A percentile compares a stretch with the other conserved stretches of the same genome.
Conservation (phyloP, 2,329 filamentous ascomycete species). For the Rugonectria rugulosa region DNA sequence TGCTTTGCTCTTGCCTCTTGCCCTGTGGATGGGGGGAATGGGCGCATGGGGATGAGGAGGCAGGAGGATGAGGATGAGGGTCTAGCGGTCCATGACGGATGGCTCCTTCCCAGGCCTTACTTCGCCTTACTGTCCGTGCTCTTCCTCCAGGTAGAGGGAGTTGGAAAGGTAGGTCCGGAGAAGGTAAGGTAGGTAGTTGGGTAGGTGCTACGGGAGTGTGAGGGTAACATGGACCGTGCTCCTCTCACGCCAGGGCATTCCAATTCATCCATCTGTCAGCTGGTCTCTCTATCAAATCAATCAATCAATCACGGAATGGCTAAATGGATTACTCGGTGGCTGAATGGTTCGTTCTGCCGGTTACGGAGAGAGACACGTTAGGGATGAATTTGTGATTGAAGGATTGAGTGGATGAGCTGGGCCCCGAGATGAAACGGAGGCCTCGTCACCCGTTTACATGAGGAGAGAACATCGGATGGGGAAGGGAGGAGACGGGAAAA, state of each 20-base stretch:
- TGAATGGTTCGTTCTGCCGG: conserved; percentile 9
- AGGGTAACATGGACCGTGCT: conserved; percentile 15
- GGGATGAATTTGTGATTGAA: not conserved
- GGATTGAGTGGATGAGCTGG: conserved; percentile 1
- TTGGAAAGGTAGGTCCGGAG: no score
- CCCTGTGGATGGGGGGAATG: no score
- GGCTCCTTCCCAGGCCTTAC: no score
- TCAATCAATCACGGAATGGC: conserved; percentile 9
- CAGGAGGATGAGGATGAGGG: no score
- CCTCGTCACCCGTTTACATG: conserved; percentile 1
- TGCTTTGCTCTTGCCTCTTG: no score
- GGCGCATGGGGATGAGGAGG: no score
- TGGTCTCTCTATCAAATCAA: no score
- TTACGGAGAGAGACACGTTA: not conserved
- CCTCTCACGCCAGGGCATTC: not conserved
- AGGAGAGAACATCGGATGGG: not conserved
- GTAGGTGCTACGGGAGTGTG: no score
- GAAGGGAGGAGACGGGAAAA: not conserved
- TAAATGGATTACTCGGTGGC: conserved; percentile 11
- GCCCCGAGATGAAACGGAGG: conserved; percentile 14
- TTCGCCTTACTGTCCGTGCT: no score
- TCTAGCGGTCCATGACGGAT: no score
- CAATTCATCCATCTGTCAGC: conserved; percentile 9
- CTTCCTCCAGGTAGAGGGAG: no score
- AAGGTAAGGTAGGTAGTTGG: no score